Base-by-base conservation (phyloP, 495 filamentous ascomycete genomes). In the Aspergillus funiculosus region DNA sequence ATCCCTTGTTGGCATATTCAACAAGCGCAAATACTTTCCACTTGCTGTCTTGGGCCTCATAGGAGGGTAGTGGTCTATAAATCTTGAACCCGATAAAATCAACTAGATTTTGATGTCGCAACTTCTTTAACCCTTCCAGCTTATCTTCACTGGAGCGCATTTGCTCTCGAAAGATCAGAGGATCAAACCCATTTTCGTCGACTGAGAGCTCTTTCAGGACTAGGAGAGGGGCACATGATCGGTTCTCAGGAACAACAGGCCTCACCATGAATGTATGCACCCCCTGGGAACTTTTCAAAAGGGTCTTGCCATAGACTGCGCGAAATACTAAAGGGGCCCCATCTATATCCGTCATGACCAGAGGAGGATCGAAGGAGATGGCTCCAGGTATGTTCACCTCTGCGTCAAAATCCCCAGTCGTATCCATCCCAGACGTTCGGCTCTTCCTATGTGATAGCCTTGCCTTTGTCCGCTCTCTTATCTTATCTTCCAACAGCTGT, bases 11-110 rank as follows among this genome's bases (percentile, higher is more conserved):
- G 1, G 85, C 82, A 51, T 85, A 76, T 36, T 89, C 85, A 15
- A 76, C 77, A n/a, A 96, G 75, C 4, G 90, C 68, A 50, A 76
- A 83, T n/a, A 95, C 77, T n/a, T 76, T 82, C 87, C 89, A 95
- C 15, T 65, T 59, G 20, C 65, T 53, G 30, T 64, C 65, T 13
- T 57, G 30, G 0, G 58, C 55, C 30, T 63, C 45, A 14, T 56
- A 48, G 2, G 53, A 46, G 19, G 50, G 51, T 25, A 63, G 29
- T 22, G 67, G 64, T 20, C 68, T 64, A 36, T 75, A 65, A 14
- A 97, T 87, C 36, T 83, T 86, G 68, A 87, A 95, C 43, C 87
- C 87, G 29, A 94, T 64, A 34, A 96, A 74, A 8, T 84, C 78
- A 4, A 89, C 67, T 18, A 95, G 58, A 62, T 87, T 87, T n/a